Evolutionary conservation across 2,329 filamentous ascomycete species (phyloP).

Genomic region (Fusarium globosum): DNA sequence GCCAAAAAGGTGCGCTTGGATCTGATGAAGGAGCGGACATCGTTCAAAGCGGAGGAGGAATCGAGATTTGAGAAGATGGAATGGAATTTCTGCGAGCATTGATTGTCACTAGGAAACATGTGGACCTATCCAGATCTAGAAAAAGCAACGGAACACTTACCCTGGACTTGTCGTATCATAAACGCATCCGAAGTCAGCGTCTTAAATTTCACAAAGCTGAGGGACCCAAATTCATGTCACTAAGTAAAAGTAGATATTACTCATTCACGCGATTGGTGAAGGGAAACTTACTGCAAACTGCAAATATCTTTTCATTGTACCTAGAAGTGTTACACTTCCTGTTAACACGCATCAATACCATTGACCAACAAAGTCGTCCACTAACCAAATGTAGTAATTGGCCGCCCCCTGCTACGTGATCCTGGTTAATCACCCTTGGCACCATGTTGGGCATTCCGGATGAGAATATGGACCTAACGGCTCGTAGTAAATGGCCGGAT

Average conservation of each 20-base stretch:
- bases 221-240: too few species aligned
- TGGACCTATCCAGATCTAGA: too few species aligned
- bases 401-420: not conserved
- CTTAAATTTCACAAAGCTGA: too few species aligned
- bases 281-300: too few species aligned
- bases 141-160: too few species aligned
- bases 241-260: too few species aligned
- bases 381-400: not conserved
- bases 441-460: not conserved
- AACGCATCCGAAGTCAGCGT: too few species aligned
- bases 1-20: not conserved
- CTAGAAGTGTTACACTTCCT: too few species aligned
- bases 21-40: not conserved
- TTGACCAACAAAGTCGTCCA: not conserved
- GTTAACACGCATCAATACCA: too few species aligned
- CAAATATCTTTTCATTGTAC: too few species aligned
- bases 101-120: not conserved
- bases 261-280: too few species aligned
- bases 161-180: too few species aligned
- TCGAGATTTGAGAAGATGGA: not conserved
- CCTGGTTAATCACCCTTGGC: not conserved
- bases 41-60: not conserved
- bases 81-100: slow-evolving; percentile 2
- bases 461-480: not conserved
- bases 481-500: not conserved